A percentile compares a stretch with the other conserved stretches of the same genome.
phyloP scores from a whole-genome alignment of 441 rosid genomes.

The Flueggea neowawraea region DNA sequence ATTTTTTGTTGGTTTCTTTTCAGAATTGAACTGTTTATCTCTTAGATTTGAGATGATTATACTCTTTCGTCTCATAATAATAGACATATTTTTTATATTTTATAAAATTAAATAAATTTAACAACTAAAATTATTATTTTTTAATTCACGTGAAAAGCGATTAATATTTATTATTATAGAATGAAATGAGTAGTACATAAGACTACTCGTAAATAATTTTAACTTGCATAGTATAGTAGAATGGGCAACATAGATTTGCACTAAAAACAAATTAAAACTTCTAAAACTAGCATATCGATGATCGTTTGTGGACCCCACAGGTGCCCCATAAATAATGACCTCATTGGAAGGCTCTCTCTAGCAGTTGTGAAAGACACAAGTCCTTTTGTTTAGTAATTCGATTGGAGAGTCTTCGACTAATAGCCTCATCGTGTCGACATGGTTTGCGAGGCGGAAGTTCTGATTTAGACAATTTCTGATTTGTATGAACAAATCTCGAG shows the following conservation, averaged over 20 bases:
- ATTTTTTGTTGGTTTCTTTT: no score
- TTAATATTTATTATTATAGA: no score
- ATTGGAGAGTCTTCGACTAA: not conserved
- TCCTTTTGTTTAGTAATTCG: not conserved
- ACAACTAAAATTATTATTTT: no score
- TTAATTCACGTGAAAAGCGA: no score
- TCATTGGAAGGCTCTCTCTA: conserved; percentile 21
- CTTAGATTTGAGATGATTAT: no score
- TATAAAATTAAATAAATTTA: no score
- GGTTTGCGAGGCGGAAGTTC: conserved; percentile 56
- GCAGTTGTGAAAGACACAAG: not conserved
- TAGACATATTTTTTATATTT: no score
- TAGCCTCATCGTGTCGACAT: conserved; percentile 76
- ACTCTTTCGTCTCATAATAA: no score
- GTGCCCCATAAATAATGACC: conserved; percentile 49
- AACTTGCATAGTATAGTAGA: no score
- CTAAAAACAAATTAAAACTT: not conserved
- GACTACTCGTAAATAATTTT: no score
- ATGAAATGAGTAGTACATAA: no score
- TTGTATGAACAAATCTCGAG: conserved; percentile 62
- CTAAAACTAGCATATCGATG: not conserved
- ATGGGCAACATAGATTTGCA: not conserved
- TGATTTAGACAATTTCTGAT: conserved; percentile 48
- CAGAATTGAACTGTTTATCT: no score
- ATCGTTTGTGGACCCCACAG: conserved; percentile 20